Evolutionary conservation across 2,329 filamentous ascomycete genomes (phyloP), one percentile per base, ranked within the genome.

Genomic region (Calycina marina): DNA sequence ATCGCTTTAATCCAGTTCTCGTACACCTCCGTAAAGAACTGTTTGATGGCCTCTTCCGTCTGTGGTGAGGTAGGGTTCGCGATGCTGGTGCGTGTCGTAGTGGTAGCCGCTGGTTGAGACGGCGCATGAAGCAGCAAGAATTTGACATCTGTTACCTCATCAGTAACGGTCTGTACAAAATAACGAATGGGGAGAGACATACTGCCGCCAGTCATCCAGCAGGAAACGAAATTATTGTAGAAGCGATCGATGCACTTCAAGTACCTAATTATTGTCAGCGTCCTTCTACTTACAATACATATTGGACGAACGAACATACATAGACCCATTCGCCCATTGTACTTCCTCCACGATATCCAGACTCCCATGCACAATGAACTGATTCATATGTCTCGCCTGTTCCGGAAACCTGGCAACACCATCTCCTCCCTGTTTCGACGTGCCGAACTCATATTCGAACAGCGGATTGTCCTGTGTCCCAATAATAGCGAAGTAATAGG

Each of bases 401-500:
- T 93, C 82, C 37, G 71, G 73, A 65, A 94, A 96, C 52, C 82
- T 80, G 39, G 88, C 72, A 54, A 85, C 67, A 47, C 90, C 90
- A 64, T 96, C 90, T 54, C 88, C 88, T 60, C 88, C 86, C 48
- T 85, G 79, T 58, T 94, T 94, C 25, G 84, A 93, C 24, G 88
- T 94, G 49, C 90, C 90, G 56, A 98, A 98, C 54, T 93, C 86
- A 58, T 92, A 74, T 61, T 93, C 88, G 62, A 96, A 98, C 45
- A 98, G 72, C 18, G 90, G 88, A 53, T 88, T 92, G 63, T 98
- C 90, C 49, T 84, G 82, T 14, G 85, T 92, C 52, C 86, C 90
- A 56, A 98, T 74, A 47, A 98, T 93, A 53, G 82, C 82, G 61
- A 98, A 96, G 65, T 94, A 94, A 68, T 96, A 98, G 39, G 86